phyloP scores from a whole-genome alignment of 805 yeast species.

The Starmerella apis region DNA sequence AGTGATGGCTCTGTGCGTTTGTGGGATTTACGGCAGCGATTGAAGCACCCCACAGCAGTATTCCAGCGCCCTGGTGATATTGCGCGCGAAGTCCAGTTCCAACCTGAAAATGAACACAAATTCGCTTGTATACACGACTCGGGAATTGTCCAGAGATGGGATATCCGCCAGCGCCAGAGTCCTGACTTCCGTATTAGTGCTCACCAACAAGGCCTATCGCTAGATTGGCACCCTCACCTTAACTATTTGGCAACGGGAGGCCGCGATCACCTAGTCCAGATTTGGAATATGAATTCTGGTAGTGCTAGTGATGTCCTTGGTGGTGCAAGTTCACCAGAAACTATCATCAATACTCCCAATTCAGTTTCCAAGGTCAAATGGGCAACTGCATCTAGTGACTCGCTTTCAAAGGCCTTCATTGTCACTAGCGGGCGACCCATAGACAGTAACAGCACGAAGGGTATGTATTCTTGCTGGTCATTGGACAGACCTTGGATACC shows the following conservation, averaged over 20 bases:
- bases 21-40: constrained; percentile 67
- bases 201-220: constrained; percentile 77
- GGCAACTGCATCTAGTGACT: constrained; percentile 35
- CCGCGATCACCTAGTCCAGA: constrained; percentile 69
- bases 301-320: constrained; percentile 14
- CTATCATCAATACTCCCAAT: constrained; percentile 60
- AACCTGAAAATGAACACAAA: constrained; percentile 41
- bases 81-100: constrained; percentile 45
- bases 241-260: constrained; percentile 89
- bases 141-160: constrained; percentile 81
- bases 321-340: constrained; percentile 48
- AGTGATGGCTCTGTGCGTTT: constrained; percentile 63
- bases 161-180: constrained; percentile 54
- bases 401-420: constrained; percentile 14
- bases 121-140: constrained; percentile 78
- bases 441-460: constrained; percentile 11
- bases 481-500: constrained; percentile 62
- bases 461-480: constrained; percentile 19
- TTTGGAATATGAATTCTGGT: constrained; percentile 52
- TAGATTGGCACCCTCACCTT: constrained; percentile 77
- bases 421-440: constrained; percentile 23
- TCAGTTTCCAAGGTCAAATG: constrained; percentile 71
- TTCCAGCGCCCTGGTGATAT: constrained; percentile 64
- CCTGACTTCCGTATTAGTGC: constrained; percentile 70
- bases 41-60: constrained; percentile 41